These are phyloP conservation scores for Coleophoma crateriformis DNA, from an alignment of 2,329 filamentous ascomycete species.

Conservation along the genomic window DNA sequence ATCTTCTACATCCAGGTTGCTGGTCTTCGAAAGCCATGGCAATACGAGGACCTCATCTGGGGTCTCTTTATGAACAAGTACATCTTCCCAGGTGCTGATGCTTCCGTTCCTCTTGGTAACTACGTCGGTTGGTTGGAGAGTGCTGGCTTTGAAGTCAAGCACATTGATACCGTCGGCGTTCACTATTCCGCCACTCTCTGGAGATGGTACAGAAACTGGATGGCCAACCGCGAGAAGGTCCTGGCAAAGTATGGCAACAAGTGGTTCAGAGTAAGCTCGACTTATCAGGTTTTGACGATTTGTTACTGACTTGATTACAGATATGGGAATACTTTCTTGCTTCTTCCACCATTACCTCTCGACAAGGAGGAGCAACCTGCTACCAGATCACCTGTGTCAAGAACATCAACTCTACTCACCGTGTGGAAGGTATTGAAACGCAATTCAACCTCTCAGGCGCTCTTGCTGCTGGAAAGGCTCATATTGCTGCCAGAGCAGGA, in stretches of 20 bases:
- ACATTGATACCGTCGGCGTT: constrained; percentile 86
- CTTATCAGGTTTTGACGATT: background rate
- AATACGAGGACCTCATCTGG: constrained; percentile 97
- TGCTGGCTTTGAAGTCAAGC: constrained; percentile 87
- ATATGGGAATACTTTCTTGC: constrained; percentile 83
- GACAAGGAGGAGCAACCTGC: constrained; percentile 71
- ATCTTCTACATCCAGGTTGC: constrained; percentile 95
- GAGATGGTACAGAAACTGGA: constrained; percentile 99
- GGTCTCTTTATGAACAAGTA: constrained; percentile 99
- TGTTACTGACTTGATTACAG: constrained; percentile 29
- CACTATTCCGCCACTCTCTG: constrained; percentile 96
- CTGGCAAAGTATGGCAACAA: constrained; percentile 89
- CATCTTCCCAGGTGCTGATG: constrained; percentile 94
- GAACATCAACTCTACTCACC: constrained; percentile 78
- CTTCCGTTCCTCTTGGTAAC: constrained; percentile 86
- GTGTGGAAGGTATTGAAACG: constrained; percentile 63
- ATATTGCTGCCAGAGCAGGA: constrained; percentile 1
- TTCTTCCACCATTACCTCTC: constrained; percentile 68
- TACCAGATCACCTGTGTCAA: constrained; percentile 76
- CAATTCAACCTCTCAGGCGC: constrained; percentile 63
- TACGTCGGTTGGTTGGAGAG: constrained; percentile 81
- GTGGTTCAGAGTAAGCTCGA: constrained; percentile 80
- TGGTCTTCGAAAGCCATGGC: constrained; percentile 90
- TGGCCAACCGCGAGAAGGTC: constrained; percentile 88
- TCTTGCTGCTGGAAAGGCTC: constrained; percentile 32